Evolutionary conservation across 2,329 filamentous ascomycete genomes (phyloP).

Genomic region (Hymenoscyphus albidus): DNA sequence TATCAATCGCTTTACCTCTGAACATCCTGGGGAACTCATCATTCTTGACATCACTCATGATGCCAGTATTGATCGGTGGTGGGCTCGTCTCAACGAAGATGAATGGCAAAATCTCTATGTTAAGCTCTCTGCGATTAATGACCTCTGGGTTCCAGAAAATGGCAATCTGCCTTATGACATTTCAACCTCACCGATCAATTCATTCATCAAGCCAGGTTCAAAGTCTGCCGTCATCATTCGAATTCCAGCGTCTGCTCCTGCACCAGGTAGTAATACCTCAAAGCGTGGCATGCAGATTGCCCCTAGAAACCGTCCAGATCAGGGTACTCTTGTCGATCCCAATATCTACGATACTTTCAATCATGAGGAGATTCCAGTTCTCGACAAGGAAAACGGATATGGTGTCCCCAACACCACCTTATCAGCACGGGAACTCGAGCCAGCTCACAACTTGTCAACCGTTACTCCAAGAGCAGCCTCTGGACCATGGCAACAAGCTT

Average conservation of each 20-base stretch:
- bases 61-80: conserved; percentile 13
- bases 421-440: background rate
- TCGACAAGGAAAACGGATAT: conserved; percentile 9
- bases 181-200: conserved; percentile 18
- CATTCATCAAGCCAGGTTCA: conserved; percentile 23
- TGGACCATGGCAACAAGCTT: conserved; percentile 10
- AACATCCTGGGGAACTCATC: conserved; percentile 26
- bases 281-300: too few species aligned
- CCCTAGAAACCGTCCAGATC: background rate
- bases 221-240: conserved; percentile 24
- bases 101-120: conserved; percentile 21
- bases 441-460: background rate
- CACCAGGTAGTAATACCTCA: background rate
- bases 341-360: background rate
- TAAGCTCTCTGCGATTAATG: conserved; percentile 15
- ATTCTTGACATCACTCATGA: conserved; percentile 28
- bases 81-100: background rate
- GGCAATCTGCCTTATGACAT: conserved; percentile 17
- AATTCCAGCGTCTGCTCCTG: conserved; percentile 15
- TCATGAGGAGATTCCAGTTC: conserved; percentile 1
- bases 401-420: conserved; percentile 2
- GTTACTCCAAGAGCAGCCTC: background rate
- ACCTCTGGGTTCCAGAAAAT: conserved; percentile 19
- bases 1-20: conserved; percentile 24
- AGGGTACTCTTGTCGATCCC: background rate